Evolutionary conservation across 768 basidiomycete species (phyloP).

Genomic region (Grammothele lineata): DNA sequence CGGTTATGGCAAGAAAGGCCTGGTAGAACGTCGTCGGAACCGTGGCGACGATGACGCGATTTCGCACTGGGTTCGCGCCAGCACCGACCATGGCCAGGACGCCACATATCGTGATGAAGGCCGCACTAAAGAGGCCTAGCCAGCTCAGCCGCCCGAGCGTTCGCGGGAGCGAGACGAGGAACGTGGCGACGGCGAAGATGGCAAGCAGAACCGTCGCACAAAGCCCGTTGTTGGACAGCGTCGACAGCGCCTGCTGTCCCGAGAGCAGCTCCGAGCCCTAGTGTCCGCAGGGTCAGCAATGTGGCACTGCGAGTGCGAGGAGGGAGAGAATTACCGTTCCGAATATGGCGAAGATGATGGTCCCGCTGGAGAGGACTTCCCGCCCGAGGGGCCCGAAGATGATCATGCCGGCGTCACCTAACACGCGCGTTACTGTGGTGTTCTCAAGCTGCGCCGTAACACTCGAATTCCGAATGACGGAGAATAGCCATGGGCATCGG

Average conservation of each 20-base stretch:
- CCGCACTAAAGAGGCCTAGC: slow-evolving; percentile 42
- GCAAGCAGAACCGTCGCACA: slow-evolving; percentile 42
- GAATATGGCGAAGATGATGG: slow-evolving; percentile 48
- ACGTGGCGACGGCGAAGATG: slow-evolving; percentile 42
- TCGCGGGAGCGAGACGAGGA: slow-evolving; percentile 42
- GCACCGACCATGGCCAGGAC: slow-evolving; percentile 49
- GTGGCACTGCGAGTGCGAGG: neutral
- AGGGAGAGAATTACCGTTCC: slow-evolving; percentile 13
- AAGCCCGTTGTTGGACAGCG: slow-evolving; percentile 43
- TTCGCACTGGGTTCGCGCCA: slow-evolving; percentile 40
- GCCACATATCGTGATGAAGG: slow-evolving; percentile 41
- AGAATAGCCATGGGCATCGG: no score
- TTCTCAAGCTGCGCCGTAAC: no score
- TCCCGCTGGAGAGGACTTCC: slow-evolving; percentile 42
- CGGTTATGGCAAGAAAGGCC: slow-evolving; percentile 50
- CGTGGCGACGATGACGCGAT: slow-evolving; percentile 34
- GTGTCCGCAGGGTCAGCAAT: neutral
- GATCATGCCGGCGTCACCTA: slow-evolving; percentile 49
- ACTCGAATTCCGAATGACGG: no score
- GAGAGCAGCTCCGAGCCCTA: slow-evolving; percentile 47
- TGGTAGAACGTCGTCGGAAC: slow-evolving; percentile 39
- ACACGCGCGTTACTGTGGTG: neutral
- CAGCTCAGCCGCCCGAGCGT: slow-evolving; percentile 43
- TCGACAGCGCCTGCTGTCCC: slow-evolving; percentile 48
- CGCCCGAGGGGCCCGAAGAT: slow-evolving; percentile 44